phyloP scores from a whole-genome alignment of 768 basidiomycete genomes.

The Grammothele lineata region DNA sequence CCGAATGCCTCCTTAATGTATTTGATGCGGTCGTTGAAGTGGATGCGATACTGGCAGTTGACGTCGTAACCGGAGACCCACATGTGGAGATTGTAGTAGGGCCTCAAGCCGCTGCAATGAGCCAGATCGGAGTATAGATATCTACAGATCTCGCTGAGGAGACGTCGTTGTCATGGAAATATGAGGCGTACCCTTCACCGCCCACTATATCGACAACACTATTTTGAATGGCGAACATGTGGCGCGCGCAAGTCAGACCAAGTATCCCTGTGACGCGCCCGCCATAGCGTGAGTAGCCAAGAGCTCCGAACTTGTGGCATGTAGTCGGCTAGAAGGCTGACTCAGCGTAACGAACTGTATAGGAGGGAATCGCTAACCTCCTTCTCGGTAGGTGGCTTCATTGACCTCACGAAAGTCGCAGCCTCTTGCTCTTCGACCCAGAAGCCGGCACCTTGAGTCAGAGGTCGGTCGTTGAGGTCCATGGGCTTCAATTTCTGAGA shows the following conservation, averaged over 20 bases:
- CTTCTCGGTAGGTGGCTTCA: not conserved
- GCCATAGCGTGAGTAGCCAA: not conserved
- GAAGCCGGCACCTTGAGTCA: not conserved
- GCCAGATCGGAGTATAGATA: no score
- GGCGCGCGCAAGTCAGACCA: not conserved
- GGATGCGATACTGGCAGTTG: conserved; percentile 21
- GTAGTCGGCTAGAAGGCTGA: not conserved
- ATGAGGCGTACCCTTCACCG: conserved; percentile 8
- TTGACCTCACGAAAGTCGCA: not conserved
- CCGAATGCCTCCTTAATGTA: not conserved
- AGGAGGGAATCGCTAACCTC: no score
- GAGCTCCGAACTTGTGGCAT: not conserved
- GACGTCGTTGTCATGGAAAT: no score
- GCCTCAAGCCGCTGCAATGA: no score
- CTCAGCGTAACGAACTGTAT: no score
- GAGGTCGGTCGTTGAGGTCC: not conserved
- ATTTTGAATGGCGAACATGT: not conserved
- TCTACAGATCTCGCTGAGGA: no score
- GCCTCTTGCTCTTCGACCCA: not conserved
- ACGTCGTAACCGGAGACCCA: conserved; percentile 20
- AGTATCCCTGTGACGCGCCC: not conserved
- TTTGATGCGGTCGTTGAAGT: conserved; percentile 8
- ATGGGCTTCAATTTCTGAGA: not conserved
- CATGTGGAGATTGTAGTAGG: no score
- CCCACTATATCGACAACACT: conserved; percentile 1